phyloP scores from a whole-genome alignment of 2,329 filamentous ascomycete genomes.

The Phoma sp. region DNA sequence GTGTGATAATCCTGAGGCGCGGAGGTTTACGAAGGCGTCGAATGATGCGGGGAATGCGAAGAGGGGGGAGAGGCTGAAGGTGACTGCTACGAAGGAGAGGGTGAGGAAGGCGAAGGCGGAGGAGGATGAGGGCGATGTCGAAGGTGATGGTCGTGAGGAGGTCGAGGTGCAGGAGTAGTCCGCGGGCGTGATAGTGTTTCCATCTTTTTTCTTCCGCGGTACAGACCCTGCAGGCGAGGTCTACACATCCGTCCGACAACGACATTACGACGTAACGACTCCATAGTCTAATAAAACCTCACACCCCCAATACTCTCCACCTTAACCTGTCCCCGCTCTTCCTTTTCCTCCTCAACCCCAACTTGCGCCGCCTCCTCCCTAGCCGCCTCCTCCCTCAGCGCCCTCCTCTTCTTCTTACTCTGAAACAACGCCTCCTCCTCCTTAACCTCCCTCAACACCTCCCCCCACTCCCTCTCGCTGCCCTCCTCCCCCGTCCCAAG shows the following conservation, averaged over 20 bases:
- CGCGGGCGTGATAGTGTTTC: neutral
- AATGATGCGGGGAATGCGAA: slow-evolving; percentile 38
- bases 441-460: slow-evolving; percentile 74
- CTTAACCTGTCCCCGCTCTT: slow-evolving; percentile 16
- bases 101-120: neutral
- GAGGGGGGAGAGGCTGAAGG: slow-evolving; percentile 20
- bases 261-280: neutral
- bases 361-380: slow-evolving; percentile 22
- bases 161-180: neutral
- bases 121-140: too few species aligned
- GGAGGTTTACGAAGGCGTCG: slow-evolving; percentile 27
- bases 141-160: neutral
- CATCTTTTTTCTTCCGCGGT: too few species aligned
- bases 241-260: neutral
- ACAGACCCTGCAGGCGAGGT: slow-evolving; percentile 11
- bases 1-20: slow-evolving; percentile 34
- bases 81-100: slow-evolving; percentile 2
- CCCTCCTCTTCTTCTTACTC: slow-evolving; percentile 48
- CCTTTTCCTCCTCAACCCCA: slow-evolving; percentile 4
- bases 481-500: slow-evolving; percentile 79
- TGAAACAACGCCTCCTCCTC: slow-evolving; percentile 65
- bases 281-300: slow-evolving; percentile 41
- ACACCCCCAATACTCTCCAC: slow-evolving; percentile 43
- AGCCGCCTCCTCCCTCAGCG: slow-evolving; percentile 29
- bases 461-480: slow-evolving; percentile 86